These are phyloP conservation scores for Aspergillus pseudotamarii DNA, from an alignment of 2,329 filamentous ascomycete genomes.

Conservation along the genomic window DNA sequence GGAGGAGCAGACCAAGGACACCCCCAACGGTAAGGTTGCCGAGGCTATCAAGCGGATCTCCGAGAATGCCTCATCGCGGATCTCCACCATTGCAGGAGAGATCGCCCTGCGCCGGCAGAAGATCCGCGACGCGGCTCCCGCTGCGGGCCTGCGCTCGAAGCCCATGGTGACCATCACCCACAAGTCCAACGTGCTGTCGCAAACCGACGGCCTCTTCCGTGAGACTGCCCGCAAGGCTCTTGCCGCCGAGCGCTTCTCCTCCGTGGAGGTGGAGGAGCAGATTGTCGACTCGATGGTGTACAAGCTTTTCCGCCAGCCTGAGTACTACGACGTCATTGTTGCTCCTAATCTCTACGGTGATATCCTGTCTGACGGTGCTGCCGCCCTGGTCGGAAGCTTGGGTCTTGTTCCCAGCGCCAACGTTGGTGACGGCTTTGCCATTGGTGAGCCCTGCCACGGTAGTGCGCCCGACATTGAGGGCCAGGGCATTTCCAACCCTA, in stretches of 20 bases:
- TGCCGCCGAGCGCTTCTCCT: conserved; percentile 63
- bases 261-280: conserved; percentile 83
- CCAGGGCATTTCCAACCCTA: conserved; percentile 89
- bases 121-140: conserved; percentile 64
- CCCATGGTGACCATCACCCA: conserved; percentile 94
- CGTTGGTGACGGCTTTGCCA: conserved; percentile 90
- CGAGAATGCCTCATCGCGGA: conserved; percentile 79
- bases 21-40: conserved; percentile 75
- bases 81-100: conserved; percentile 90
- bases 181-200: conserved; percentile 95
- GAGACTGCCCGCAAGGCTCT: conserved; percentile 75
- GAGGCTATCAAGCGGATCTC: conserved; percentile 98
- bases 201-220: conserved; percentile 96
- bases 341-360: conserved; percentile 97
- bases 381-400: conserved; percentile 86
- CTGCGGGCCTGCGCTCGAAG: conserved; percentile 56
- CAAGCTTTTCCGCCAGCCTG: conserved; percentile 96
- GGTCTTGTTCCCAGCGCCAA: conserved; percentile 94
- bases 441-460: conserved; percentile 97
- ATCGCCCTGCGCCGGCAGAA: conserved; percentile 86
- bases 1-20: conserved; percentile 83
- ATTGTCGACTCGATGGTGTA: conserved; percentile 99
- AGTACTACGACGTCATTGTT: conserved; percentile 95
- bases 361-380: conserved; percentile 92
- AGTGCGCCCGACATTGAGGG: conserved; percentile 95